Percentiles rank a stretch among this genome's conserved stretches.
Evolutionary conservation across 2,329 filamentous ascomycete species (phyloP).

Genomic region (Diaporthe vaccinii): DNA sequence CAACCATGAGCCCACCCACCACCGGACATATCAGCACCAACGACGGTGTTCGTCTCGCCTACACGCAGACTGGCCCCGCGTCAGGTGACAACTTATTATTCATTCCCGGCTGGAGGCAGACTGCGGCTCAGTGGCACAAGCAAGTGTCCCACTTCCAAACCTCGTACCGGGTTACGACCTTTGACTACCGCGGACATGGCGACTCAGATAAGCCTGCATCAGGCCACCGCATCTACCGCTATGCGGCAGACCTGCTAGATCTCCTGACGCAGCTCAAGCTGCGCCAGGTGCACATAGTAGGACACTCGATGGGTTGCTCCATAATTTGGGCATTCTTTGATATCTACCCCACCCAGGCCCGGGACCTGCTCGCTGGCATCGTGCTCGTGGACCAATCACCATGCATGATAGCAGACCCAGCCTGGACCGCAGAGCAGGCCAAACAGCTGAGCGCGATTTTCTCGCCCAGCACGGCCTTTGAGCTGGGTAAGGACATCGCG

Average conservation of each 20-base stretch:
- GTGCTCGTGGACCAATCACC: slow-evolving; percentile 50
- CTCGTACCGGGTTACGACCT: slow-evolving; percentile 49
- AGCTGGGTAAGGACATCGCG: slow-evolving; percentile 42
- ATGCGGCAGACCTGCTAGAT: slow-evolving; percentile 48
- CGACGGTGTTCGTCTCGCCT: slow-evolving; percentile 48
- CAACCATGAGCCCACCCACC: background rate
- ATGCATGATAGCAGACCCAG: slow-evolving; percentile 46
- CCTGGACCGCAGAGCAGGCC: slow-evolving; percentile 46
- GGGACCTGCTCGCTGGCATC: slow-evolving; percentile 45
- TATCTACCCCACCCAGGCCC: slow-evolving; percentile 45
- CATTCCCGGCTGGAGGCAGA: slow-evolving; percentile 51
- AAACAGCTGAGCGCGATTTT: slow-evolving; percentile 45
- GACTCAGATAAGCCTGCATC: slow-evolving; percentile 50
- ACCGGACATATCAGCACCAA: slow-evolving; percentile 37
- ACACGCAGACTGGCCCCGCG: slow-evolving; percentile 46
- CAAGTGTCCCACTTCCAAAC: slow-evolving; percentile 48
- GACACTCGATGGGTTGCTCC: slow-evolving; percentile 53
- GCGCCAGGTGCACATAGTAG: slow-evolving; percentile 48
- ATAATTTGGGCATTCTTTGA: slow-evolving; percentile 52
- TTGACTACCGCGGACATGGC: slow-evolving; percentile 52
- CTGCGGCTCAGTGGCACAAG: slow-evolving; percentile 50
- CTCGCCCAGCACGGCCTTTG: slow-evolving; percentile 40
- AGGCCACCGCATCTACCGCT: slow-evolving; percentile 49
- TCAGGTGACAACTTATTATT: slow-evolving; percentile 48
- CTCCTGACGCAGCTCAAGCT: slow-evolving; percentile 49